These are phyloP conservation scores for Eragrostis tef DNA, from an alignment of 202 grass and related monocot genomes.

Conservation along the genomic window DNA sequence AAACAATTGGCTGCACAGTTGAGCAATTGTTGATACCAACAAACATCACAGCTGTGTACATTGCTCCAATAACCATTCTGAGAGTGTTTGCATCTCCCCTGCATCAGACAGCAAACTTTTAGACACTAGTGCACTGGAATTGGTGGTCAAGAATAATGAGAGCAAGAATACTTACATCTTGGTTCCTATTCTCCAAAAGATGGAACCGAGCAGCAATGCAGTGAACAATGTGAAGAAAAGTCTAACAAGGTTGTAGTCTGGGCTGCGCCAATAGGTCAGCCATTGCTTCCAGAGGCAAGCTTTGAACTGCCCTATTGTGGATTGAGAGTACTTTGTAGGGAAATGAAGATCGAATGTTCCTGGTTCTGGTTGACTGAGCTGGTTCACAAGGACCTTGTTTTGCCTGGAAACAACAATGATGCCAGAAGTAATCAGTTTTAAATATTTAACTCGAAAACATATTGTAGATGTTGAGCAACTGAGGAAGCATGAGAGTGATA, in stretches of 20 bases:
- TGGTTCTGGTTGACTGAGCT: conserved; percentile 66
- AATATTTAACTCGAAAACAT: conserved; percentile 4
- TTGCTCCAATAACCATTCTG: conserved; percentile 84
- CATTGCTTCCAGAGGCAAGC: conserved; percentile 98
- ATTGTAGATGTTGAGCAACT: neutral
- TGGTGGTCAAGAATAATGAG: conserved; percentile 25
- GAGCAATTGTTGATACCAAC: conserved; percentile 89
- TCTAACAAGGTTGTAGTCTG: conserved; percentile 98
- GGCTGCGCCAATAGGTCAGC: conserved; percentile 94
- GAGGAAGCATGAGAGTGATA: neutral
- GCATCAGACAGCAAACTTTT: conserved; percentile 44
- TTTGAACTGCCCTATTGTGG: conserved; percentile 73
- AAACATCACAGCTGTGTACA: conserved; percentile 95
- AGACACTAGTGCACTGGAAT: conserved; percentile 27
- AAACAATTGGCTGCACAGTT: conserved; percentile 84
- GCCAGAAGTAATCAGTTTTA: conserved; percentile 29
- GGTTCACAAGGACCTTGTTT: conserved; percentile 75
- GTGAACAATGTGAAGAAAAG: conserved; percentile 89
- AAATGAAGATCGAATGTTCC: conserved; percentile 81
- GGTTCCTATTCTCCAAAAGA: conserved; percentile 92
- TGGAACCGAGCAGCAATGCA: conserved; percentile 81
- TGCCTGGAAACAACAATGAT: conserved; percentile 56
- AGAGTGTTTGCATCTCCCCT: conserved; percentile 78
- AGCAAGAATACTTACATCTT: conserved; percentile 57
- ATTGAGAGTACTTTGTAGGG: conserved; percentile 73